phyloP scores from a whole-genome alignment of 345 rosid genomes.

The Eucalyptus sp. region DNA sequence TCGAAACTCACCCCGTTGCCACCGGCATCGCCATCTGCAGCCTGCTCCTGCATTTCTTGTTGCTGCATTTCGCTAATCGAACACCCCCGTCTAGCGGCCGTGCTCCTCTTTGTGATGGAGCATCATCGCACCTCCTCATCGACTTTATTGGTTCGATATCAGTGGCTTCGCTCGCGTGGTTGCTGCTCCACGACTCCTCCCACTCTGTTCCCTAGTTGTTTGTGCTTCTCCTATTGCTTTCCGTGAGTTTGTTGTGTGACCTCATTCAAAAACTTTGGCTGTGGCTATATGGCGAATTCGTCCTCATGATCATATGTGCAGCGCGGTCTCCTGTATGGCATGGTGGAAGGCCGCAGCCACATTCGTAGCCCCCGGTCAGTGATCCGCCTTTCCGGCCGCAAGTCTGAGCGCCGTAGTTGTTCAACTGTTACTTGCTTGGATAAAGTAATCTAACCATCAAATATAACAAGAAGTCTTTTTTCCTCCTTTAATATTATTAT shows the following conservation, averaged over 20 bases:
- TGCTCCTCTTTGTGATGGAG: no score
- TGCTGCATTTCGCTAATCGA: not conserved
- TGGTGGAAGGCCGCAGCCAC: not conserved
- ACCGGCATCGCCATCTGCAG: not conserved
- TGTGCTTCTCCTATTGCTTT: not conserved
- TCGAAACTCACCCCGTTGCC: not conserved
- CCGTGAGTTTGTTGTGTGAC: fast-evolving
- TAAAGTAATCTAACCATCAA: no score
- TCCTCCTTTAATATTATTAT: no score
- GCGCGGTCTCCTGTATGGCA: no score
- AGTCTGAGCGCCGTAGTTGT: not conserved
- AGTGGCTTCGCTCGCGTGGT: not conserved
- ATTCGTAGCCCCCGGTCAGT: fast-evolving
- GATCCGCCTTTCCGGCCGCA: no score
- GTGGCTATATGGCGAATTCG: fast-evolving
- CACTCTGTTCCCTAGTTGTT: no score
- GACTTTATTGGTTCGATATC: fast-evolving
- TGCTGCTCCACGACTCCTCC: not conserved
- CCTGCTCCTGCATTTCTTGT: not conserved
- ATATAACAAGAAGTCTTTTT: no score
- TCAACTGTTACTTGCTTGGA: no score
- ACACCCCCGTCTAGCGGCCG: no score
- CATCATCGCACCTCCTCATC: not conserved
- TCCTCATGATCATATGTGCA: no score
- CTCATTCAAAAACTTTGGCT: not conserved